Base-by-base conservation (phyloP, 495 filamentous ascomycete species). In the Penicillium roqueforti region DNA sequence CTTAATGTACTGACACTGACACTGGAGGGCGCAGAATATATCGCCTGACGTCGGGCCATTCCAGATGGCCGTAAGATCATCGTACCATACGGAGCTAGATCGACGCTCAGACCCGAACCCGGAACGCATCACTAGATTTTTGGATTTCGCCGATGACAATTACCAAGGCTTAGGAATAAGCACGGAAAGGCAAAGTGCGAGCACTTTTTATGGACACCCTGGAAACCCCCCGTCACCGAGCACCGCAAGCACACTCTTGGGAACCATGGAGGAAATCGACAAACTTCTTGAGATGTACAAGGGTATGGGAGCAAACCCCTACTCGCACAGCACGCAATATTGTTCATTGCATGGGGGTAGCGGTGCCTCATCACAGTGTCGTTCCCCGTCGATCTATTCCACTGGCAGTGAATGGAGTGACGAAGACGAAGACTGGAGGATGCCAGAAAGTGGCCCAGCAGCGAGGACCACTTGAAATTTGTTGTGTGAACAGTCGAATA, bases 321-420 rank as follows among this genome's bases (percentile, higher is more conserved):
- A 32, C 25, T 16, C 14, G 10, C 19, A 4, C n/a, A 18, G 32
- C 8, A 19, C 13, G 19, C 25, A 10, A 31, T 9, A 31, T 10
- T 34, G 19, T 6, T 1, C 14, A 7, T 3, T 36, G 8, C 32
- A 34, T 16, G 28, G 28, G 29, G 22, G 28, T 28, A 34, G 22
- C 0, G 11, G 18, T 3, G 1, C 14, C 3, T 20, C 20, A 7
- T 28, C 20, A 9, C 7, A 44, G 23, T 1, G n/a, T 19, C 26
- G 11, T 11, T 38, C 55, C 2, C 16, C 32, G 4, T 60, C 47
- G 3, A 14, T 48, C 3, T 48, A 34, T 45, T 53, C 54, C 31
- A 45, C 19, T 11, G 38, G 19, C 36, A 45, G 51, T 23, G 58
- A 48, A 5, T 61, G 55, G 58, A 48, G 36, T 11, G 61, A 64